These are phyloP conservation scores for Nicotiana otophora DNA, from an alignment of 257 asterid genomes.

Conservation along the genomic window DNA sequence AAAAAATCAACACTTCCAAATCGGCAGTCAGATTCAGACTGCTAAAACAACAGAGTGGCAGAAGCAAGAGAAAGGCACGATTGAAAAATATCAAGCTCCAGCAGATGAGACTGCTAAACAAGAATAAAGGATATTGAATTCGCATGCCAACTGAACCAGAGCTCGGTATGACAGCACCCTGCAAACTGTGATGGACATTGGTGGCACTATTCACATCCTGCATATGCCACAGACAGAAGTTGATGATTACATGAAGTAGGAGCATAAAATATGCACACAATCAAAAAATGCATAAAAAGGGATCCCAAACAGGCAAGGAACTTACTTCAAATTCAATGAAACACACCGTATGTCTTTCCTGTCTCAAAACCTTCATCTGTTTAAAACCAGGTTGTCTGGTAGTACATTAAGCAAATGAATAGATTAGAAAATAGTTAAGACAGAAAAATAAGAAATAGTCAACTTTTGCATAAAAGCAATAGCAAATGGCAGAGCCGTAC, in stretches of 20 bases:
- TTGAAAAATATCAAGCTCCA: neutral
- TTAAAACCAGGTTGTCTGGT: constrained; percentile 95
- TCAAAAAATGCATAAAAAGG: constrained; percentile 12
- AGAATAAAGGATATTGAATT: constrained; percentile 85
- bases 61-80: neutral
- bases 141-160: constrained; percentile 99
- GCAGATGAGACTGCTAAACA: neutral
- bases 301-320: neutral
- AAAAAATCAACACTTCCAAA: neutral
- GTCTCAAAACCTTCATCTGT: constrained; percentile 96
- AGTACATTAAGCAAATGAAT: neutral
- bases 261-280: neutral
- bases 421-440: constrained; percentile 8
- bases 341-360: constrained; percentile 98
- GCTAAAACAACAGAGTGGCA: neutral
- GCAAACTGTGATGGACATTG: constrained; percentile 83
- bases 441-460: neutral
- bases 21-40: neutral
- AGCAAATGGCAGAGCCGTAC: constrained; percentile 43
- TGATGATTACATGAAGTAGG: neutral
- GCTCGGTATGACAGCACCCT: constrained; percentile 96
- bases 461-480: neutral
- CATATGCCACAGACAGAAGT: constrained; percentile 4
- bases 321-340: constrained; percentile 99
- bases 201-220: constrained; percentile 94